Evolutionary conservation across 805 yeast species (phyloP).

Genomic region (Yamadazyma nakazawae): DNA sequence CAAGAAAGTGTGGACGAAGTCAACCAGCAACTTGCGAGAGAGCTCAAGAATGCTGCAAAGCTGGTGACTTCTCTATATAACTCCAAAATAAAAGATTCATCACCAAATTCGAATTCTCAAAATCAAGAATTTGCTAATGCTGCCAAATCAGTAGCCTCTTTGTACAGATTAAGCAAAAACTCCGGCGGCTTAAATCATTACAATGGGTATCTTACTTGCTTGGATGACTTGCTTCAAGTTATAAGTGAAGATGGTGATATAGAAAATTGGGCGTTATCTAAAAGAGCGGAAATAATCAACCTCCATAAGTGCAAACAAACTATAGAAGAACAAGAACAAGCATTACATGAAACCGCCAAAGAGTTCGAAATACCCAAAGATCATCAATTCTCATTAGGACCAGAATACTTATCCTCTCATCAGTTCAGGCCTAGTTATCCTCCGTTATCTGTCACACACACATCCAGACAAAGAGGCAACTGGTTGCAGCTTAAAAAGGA

Average conservation of each 20-base stretch:
- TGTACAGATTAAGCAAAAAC: conserved; percentile 59
- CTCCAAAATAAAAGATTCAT: conserved; percentile 7
- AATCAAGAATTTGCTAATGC: conserved; percentile 38
- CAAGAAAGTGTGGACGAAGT: conserved; percentile 47
- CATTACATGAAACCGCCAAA: neutral
- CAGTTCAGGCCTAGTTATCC: conserved; percentile 35
- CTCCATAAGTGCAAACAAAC: conserved; percentile 4
- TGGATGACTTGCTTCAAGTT: conserved; percentile 51
- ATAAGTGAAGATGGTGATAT: conserved; percentile 43
- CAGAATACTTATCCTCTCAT: conserved; percentile 24
- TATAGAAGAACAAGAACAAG: neutral
- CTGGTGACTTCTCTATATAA: conserved; percentile 56
- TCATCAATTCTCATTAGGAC: conserved; percentile 29
- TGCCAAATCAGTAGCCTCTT: conserved; percentile 43
- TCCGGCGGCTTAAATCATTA: conserved; percentile 45
- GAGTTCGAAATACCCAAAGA: conserved; percentile 10
- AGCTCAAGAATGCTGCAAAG: conserved; percentile 69
- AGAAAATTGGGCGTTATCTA: conserved; percentile 51
- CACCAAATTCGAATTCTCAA: neutral
- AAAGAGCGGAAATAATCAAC: conserved; percentile 39
- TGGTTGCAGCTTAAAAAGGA: conserved; percentile 14
- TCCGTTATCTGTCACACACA: conserved; percentile 37
- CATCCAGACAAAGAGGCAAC: conserved; percentile 17
- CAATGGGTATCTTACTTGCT: conserved; percentile 60
- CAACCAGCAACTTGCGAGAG: conserved; percentile 52